A percentile compares a stretch with the other conserved stretches of the same genome.
phyloP scores from a whole-genome alignment of 2,329 filamentous ascomycete species.

The Didymella arachidicola region DNA sequence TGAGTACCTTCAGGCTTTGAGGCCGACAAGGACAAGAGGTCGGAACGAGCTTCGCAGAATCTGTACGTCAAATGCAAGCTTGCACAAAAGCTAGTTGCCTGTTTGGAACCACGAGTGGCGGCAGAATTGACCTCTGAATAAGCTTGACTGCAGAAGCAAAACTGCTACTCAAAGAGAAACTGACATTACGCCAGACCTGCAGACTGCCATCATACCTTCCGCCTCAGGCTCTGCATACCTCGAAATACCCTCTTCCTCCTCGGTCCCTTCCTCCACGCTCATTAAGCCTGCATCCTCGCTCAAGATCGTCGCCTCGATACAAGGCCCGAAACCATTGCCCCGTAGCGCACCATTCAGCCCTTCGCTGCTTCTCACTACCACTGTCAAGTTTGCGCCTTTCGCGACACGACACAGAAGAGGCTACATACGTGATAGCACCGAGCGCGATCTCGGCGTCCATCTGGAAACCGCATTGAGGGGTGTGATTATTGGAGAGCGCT shows the following conservation, averaged over 20 bases:
- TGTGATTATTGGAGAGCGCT: constrained; percentile 89
- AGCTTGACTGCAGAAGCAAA: too few species aligned
- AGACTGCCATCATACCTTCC: constrained; percentile 90
- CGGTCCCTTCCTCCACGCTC: constrained; percentile 53
- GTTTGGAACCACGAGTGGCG: background rate
- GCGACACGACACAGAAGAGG: constrained; percentile 82
- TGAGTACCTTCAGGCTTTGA: constrained; percentile 53
- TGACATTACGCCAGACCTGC: constrained; percentile 69
- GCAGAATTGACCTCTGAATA: too few species aligned
- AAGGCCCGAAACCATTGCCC: constrained; percentile 89
- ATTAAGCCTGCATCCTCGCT: constrained; percentile 70
- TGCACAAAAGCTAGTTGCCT: background rate
- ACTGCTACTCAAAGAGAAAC: background rate
- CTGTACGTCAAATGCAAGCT: constrained; percentile 65
- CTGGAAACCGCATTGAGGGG: constrained; percentile 89
- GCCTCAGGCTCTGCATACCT: constrained; percentile 93
- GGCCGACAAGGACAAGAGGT: constrained; percentile 66
- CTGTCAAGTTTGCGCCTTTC: constrained; percentile 97
- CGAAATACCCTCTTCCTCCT: constrained; percentile 62
- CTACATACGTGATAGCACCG: constrained; percentile 83
- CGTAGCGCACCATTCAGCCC: constrained; percentile 91
- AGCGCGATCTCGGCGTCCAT: constrained; percentile 89
- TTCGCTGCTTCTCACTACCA: constrained; percentile 87
- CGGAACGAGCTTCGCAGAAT: constrained; percentile 81
- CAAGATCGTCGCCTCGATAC: constrained; percentile 91